Conservation (phyloP, 257 asterid species). For the Solanum phureja region DNA sequence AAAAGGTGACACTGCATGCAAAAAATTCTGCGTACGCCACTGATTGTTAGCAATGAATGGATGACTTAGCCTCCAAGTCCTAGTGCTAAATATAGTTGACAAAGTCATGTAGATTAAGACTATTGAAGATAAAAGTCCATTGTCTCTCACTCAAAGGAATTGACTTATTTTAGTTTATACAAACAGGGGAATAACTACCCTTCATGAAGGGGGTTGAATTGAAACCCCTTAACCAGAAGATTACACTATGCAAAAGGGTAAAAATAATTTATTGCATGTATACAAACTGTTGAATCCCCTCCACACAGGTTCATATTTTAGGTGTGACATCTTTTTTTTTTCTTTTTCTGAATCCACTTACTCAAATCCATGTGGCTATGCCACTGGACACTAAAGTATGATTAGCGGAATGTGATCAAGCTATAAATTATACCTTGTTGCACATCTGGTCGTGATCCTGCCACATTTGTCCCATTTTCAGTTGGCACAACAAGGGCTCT, state of each 20-base stretch:
- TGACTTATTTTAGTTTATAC: neutral
- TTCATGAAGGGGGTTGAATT: neutral
- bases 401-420: neutral
- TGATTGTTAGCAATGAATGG: neutral
- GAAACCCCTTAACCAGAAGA: neutral
- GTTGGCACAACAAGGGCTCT: slow-evolving; percentile 92
- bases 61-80: neutral
- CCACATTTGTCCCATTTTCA: slow-evolving; percentile 44
- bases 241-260: neutral
- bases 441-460: slow-evolving; percentile 37
- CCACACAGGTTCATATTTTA: neutral
- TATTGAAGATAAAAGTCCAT: neutral
- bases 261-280: neutral
- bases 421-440: slow-evolving; percentile 47
- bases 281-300: neutral
- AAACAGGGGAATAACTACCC: neutral
- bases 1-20: neutral
- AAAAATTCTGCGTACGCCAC: neutral
- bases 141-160: neutral
- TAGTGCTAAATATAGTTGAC: neutral
- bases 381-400: neutral
- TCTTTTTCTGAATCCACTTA: neutral
- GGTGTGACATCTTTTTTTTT: neutral
- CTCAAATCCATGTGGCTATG: neutral
- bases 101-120: neutral